Evolutionary conservation across 441 rosid species (phyloP), one percentile per base, ranked within the genome.

Genomic region (Metrosideros polymorpha): DNA sequence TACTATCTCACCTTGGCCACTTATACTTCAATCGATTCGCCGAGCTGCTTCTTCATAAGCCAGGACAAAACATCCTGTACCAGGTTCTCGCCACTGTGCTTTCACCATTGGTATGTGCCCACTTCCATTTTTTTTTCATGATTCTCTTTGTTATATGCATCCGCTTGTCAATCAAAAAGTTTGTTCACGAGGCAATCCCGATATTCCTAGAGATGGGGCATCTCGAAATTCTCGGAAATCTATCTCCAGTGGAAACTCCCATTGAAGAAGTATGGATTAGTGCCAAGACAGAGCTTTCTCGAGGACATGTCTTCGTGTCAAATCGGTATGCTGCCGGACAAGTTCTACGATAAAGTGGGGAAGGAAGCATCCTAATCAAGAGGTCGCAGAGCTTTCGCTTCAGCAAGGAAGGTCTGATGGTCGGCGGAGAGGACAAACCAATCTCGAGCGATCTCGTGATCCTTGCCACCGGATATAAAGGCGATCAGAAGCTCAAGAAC

Each of bases 41-140:
- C 1, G 87, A 87, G 83, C 89, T 84, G 85, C 13, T 85, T 55
- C 56, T 87, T 49, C 89, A 87, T 79, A 87, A 84, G 82, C 89
- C 89, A 0, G 52, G 85, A 4, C 82, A 87, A 85, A 59, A 59
- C 25, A 5, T 61, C 82, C 55, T 84, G 47, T 47, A 45, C 55
- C 9, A 50, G 54, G 35, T 87, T 25, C 53, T 85, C 1, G 85
- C 89, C 63, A 85, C 84, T 19, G n/a, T 79, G 82, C 86, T 87
- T 42, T 84, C 89, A 0, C 89, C 89, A 2, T 53, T 87, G 42
- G 86, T 87, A 87, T 56, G n/a, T 43, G 10, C 85, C 22, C 22
- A 12, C 17, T 71, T 39, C 49, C 47, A 71, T 30, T 30, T 66
- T 39, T 32, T 14, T 13, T 4, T 12, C 82, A 50, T 30, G 12